Evolutionary conservation across 768 basidiomycete genomes (phyloP), one percentile per base, ranked within the genome.

Genomic region (Collybia sordida): DNA sequence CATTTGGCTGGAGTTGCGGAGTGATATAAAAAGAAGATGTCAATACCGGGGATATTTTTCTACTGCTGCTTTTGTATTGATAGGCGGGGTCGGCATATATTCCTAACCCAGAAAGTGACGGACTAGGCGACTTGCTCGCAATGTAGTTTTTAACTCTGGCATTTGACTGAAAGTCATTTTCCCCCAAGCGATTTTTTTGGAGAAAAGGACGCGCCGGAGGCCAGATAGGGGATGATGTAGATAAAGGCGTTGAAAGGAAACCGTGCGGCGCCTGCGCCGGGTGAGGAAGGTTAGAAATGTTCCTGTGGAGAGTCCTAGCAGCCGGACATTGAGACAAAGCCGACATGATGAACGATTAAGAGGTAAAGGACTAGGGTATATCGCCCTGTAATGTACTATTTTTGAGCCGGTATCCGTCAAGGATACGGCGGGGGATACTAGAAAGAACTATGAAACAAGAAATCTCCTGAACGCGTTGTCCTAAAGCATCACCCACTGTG

Each of bases 141-240:
- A 40, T n/a, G 53, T 34, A 39, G 49, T 49, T 42, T 18, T 44
- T 44, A 39, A 64, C 57, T 40, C 60, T 51, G 22, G 53, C 63
- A 50, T 72, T 74, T 31, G 73, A 71, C 51, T 72, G 71, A 49
- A 69, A 71, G 24, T 72, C 68, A 40, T 61, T 58, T 34, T 48
- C 45, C 37, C 60, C 60, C 27, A 55, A 42, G 43, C 48, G 54
- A 45, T 57, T 51, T 49, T 21, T 50, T 52, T 48, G 52, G 38
- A 45, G 48, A 43, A 43, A 49, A 42, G 35, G 45, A n/a, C 34
- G 48, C 15, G 46, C 47, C 17, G 54, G 53, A 6, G 57, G 41
- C 47, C 52, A 56, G 35, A 61, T 51, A 37, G 61, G 52, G 42
- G 58, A 60, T 21, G 66, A 54, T 35, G 60, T 55, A 44, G 64